Percentiles rank a stretch among this genome's conserved stretches.
phyloP scores from a whole-genome alignment of 768 basidiomycete genomes.

The Rhodotorula babjevae region DNA sequence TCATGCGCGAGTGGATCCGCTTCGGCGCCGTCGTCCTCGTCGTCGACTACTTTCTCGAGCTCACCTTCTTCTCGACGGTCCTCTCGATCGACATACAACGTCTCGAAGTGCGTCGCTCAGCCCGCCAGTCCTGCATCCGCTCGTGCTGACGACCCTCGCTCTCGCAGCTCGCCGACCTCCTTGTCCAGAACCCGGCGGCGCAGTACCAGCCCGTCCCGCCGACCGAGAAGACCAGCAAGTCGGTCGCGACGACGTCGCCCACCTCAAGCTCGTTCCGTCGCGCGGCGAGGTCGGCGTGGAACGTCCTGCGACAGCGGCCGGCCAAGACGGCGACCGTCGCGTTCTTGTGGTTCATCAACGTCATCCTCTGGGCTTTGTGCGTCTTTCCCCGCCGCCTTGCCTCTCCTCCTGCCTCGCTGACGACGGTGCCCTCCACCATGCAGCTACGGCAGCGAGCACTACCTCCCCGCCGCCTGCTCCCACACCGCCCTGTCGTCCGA shows the following conservation, averaged over 20 bases:
- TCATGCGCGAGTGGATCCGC: conserved; percentile 80
- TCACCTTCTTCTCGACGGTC: conserved; percentile 91
- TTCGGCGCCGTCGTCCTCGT: conserved; percentile 92
- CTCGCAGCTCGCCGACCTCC: conserved; percentile 75
- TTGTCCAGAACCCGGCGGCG: conserved; percentile 61
- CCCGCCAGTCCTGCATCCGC: no score
- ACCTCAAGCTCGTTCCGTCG: neutral
- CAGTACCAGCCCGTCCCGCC: conserved; percentile 50
- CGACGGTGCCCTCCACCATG: neutral
- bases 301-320: conserved; percentile 14
- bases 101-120: conserved; percentile 63
- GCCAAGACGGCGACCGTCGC: conserved; percentile 36
- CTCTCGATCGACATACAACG: conserved; percentile 93
- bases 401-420: no score
- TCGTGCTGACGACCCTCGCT: no score
- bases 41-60: conserved; percentile 94
- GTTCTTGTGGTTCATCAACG: conserved; percentile 31
- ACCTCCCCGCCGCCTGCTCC: conserved; percentile 40
- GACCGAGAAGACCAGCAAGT: conserved; percentile 44
- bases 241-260: neutral
- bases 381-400: conserved; percentile 50
- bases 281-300: conserved; percentile 5
- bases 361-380: conserved; percentile 23
- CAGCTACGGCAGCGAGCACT: conserved; percentile 41
- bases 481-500: conserved; percentile 34